Base-by-base conservation (phyloP, 192 early-diverging fungal species). In the Funneliformis mosseae region DNA sequence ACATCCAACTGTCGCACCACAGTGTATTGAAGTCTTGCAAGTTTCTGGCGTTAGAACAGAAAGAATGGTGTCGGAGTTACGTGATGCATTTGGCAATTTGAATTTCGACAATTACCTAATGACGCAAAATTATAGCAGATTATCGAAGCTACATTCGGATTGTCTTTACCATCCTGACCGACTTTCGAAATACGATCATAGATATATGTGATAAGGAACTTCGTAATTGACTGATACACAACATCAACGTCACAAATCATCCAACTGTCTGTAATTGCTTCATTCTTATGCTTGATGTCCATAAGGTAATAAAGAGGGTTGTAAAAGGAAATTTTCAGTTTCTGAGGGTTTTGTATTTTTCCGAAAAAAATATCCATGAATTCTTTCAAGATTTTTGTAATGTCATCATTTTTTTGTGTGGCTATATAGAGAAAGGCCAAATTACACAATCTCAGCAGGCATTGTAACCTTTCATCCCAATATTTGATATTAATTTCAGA, bases 171-270 rank as follows among this genome's bases (percentile, higher is more conserved):
- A 3, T 7, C 14, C 16, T 46, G 38, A 25, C 46, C 21, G 42
- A 27, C 76, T 10, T 48, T 14, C 7, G 5, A 16, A 25, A 77
- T 64, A 46, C 42, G 76, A 23, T 48, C n/a, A 77, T 8, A 66
- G n/a, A 77, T 77, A 48, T 77, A 66, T 28, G 42, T 25, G 25
- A 43, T n/a, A 66, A 77, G 62, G 27, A 45, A 77, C 48, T 77
- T 18, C 21, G 23, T 25, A 41, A 77, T 77, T 66, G 4, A 16
- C 18, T 8, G 0, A 18, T 77, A n/a, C 33, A 77, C 33, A 45
- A 11, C 25, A 27, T 48, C 66, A 0, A 33, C n/a, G 18, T 77
- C 25, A 28, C 46, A 77, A 42, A 77, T 18, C 5, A 23, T 14
- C 39, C 61, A 45, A 64, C 64, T 7, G 14, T 27, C 39, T 21